Base-by-base conservation (phyloP, 2,329 filamentous ascomycete species). In the Bipolaris bicolor region DNA sequence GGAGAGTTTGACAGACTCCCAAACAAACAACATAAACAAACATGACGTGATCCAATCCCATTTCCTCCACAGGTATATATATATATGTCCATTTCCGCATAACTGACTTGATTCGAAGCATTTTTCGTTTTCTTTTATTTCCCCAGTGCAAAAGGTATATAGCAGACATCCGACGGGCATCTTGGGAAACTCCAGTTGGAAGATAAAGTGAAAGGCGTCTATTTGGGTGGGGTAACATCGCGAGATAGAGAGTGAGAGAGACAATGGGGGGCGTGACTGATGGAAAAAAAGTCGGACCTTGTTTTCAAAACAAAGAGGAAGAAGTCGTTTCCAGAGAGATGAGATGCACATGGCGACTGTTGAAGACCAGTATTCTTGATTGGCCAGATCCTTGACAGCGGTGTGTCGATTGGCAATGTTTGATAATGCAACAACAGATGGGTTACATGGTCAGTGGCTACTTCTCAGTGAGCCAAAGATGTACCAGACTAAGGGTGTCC, bases 401-500 rank as follows among this genome's bases (percentile, higher is more conserved):
- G 13, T 22, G 39, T 39, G 10, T 49, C 37, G 13, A 24, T 33
- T 18, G 39, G 7, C 11, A 26, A 18, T 34, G 48, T 20, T 48
- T 20, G 18, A 36, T 36, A 33, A 39, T 18, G 53, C 49, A 22
- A 34, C 36, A 16, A 16, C 40, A 24, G 9, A 40, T 26, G 34
- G 16, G 16, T 16, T 43, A 51, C 45, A 13, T 40, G 6, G 49
- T 40, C 34, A 41, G 40, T 34, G 40, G 33, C 33, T 16, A 41
- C 18, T 16, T 16, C 24, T 49, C 44, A 41, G 51, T 26, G 34
- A 33, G 24, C 34, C 39, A 20, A 54, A 40, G 50, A 20, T 29
- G 44, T 49, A 18, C 45, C 24, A 48, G 46, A 37, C 64, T 68
- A 73, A 13, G 71, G 69, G 41, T 73, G 70, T 40, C 69, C 70